Percentiles rank a stretch among this genome's conserved stretches.
Conservation (phyloP, 2,329 filamentous ascomycete genomes). For the Cladobotryum mycophilum region DNA sequence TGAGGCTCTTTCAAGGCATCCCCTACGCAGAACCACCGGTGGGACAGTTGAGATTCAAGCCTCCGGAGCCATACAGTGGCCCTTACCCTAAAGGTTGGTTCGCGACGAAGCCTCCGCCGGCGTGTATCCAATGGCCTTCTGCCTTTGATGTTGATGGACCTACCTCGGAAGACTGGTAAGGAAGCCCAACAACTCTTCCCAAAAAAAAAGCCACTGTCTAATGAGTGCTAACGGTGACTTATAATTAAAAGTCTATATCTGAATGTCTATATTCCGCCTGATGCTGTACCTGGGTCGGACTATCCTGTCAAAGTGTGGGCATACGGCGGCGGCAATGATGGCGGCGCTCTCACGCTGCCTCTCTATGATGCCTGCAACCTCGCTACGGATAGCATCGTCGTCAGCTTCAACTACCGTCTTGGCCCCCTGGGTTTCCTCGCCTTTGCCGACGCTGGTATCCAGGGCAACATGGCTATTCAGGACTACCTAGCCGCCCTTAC, state of each 20-base stretch:
- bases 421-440: slow-evolving; percentile 31
- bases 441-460: slow-evolving; percentile 14
- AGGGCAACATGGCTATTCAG: slow-evolving; percentile 11
- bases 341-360: slow-evolving; percentile 10
- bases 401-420: slow-evolving; percentile 33
- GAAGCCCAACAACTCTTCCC: neutral
- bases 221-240: neutral
- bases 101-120: slow-evolving; percentile 10
- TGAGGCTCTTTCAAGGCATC: slow-evolving; percentile 14
- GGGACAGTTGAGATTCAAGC: slow-evolving; percentile 13
- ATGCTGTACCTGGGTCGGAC: slow-evolving; percentile 1
- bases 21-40: slow-evolving; percentile 16
- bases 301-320: slow-evolving; percentile 15
- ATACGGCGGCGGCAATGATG: slow-evolving; percentile 12
- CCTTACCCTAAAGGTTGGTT: slow-evolving; percentile 2
- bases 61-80: slow-evolving; percentile 8
- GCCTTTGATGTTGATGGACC: slow-evolving; percentile 4
- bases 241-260: slow-evolving; percentile 9
- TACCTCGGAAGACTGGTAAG: slow-evolving; percentile 15
- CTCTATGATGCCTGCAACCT: slow-evolving; percentile 17
- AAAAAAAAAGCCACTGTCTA: no score
- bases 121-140: slow-evolving; percentile 12
- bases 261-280: slow-evolving; percentile 13
- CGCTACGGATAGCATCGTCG: slow-evolving; percentile 28
- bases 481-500: slow-evolving; percentile 32